Percentiles rank a stretch among this genome's conserved stretches.
Evolutionary conservation across 2,329 filamentous ascomycete genomes (phyloP).

Genomic region (Moelleriella libera): DNA sequence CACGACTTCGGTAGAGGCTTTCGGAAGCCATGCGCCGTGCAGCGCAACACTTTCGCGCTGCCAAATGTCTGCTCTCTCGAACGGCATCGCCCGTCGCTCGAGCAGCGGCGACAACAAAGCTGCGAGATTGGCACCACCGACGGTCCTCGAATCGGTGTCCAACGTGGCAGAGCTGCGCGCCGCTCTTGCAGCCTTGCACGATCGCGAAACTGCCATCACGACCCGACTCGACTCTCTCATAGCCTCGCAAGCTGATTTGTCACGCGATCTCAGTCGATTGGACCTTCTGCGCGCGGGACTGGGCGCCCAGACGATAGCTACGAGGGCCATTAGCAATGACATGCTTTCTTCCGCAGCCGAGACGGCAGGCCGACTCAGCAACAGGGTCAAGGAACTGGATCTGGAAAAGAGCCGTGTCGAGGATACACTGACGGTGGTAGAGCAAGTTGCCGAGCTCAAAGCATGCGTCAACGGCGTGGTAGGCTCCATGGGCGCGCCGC

Average conservation of each 20-base stretch:
- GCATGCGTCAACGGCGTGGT: constrained; percentile 89
- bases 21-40: constrained; percentile 25
- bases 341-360: constrained; percentile 80
- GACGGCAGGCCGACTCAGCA: constrained; percentile 74
- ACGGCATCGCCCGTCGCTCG: constrained; percentile 25
- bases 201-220: constrained; percentile 61
- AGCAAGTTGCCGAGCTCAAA: constrained; percentile 94
- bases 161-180: constrained; percentile 68
- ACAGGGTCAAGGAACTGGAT: constrained; percentile 76
- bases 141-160: constrained; percentile 51
- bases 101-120: constrained; percentile 15
- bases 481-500: constrained; percentile 91
- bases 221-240: constrained; percentile 62
- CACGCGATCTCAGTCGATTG: constrained; percentile 72
- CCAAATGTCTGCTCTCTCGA: constrained; percentile 32
- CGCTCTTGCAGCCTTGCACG: constrained; percentile 60
- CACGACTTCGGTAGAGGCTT: too few species aligned
- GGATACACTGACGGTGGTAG: constrained; percentile 79
- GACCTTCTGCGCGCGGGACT: constrained; percentile 82
- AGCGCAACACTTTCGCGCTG: constrained; percentile 18
- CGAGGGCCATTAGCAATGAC: constrained; percentile 71
- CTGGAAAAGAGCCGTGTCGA: constrained; percentile 85
- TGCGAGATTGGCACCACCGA: constrained; percentile 11
- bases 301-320: constrained; percentile 72
- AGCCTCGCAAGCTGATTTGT: constrained; percentile 72